Conservation (phyloP, 495 filamentous ascomycete genomes). For the Daldinia decipiens region DNA sequence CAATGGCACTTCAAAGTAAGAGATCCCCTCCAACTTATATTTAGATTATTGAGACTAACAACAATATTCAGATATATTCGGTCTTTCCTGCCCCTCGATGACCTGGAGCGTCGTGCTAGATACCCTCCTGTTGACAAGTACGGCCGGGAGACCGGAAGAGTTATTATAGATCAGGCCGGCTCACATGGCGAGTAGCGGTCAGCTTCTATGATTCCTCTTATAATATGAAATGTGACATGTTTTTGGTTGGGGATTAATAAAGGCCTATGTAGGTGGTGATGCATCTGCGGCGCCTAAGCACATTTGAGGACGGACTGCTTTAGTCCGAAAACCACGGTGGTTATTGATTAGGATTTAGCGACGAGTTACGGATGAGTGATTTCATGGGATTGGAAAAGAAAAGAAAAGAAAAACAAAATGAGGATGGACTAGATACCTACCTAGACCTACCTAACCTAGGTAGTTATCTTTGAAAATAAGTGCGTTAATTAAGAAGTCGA, state of each 20-base stretch:
- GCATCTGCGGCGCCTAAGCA: conserved; percentile 26
- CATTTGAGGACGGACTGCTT: conserved; percentile 9
- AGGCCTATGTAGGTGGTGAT: conserved; percentile 5
- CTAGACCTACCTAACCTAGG: too few species aligned
- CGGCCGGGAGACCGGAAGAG: conserved; percentile 58
- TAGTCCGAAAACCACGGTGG: conserved; percentile 1
- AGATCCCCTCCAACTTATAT: not conserved
- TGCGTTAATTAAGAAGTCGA: conserved; percentile 14
- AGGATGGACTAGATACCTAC: conserved; percentile 21
- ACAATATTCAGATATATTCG: conserved; percentile 67
- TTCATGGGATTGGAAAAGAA: conserved; percentile 9
- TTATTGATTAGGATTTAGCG: conserved; percentile 37
- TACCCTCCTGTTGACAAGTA: conserved; percentile 71
- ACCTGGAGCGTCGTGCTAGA: conserved; percentile 71
- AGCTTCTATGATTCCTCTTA: not conserved
- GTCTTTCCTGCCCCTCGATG: conserved; percentile 72
- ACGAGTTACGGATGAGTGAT: conserved; percentile 41
- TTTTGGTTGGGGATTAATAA: conserved; percentile 3
- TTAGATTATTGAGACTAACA: conserved; percentile 3
- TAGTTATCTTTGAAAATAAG: not conserved
- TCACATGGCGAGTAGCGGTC: conserved; percentile 54
- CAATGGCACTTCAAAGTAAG: conserved; percentile 75
- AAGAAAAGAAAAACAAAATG: too few species aligned
- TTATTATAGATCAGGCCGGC: conserved; percentile 58
- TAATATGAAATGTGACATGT: not conserved